These are phyloP conservation scores for Citrus hindsii DNA, from an alignment of 345 rosid species.

Conservation along the genomic window DNA sequence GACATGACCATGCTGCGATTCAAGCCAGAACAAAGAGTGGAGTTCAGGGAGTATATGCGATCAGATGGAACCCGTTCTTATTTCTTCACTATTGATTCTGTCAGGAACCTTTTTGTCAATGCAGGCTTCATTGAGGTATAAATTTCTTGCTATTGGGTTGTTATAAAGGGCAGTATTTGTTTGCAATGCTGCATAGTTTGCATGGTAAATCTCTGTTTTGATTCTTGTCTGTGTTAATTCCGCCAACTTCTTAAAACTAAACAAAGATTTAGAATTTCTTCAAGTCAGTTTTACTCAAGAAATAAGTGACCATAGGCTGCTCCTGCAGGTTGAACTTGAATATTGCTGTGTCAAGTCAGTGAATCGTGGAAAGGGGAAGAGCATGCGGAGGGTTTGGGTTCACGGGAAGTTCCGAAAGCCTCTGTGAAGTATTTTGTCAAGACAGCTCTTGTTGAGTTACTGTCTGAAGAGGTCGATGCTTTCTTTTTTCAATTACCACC, in stretches of 20 bases:
- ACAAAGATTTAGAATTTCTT: neutral
- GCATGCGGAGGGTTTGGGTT: constrained; percentile 84
- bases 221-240: neutral
- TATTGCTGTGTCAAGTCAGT: constrained; percentile 75
- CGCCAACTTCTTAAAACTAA: neutral
- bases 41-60: constrained; percentile 73
- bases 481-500: neutral
- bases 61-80: constrained; percentile 84
- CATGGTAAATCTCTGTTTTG: neutral
- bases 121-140: constrained; percentile 81
- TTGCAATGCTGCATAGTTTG: neutral
- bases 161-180: neutral
- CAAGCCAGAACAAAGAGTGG: constrained; percentile 61
- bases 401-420: constrained; percentile 93
- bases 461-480: neutral
- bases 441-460: constrained; percentile 1
- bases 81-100: constrained; percentile 71
- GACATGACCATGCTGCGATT: constrained; percentile 95
- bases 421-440: constrained; percentile 2
- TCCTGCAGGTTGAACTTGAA: constrained; percentile 73
- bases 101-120: constrained; percentile 48
- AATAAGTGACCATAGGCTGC: neutral
- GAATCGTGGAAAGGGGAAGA: constrained; percentile 65
- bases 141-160: neutral
- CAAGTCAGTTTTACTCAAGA: neutral